Percentiles rank a stretch among this genome's conserved stretches.
Conservation (phyloP, 805 yeast genomes). For the Metschnikowia amazonensis region DNA sequence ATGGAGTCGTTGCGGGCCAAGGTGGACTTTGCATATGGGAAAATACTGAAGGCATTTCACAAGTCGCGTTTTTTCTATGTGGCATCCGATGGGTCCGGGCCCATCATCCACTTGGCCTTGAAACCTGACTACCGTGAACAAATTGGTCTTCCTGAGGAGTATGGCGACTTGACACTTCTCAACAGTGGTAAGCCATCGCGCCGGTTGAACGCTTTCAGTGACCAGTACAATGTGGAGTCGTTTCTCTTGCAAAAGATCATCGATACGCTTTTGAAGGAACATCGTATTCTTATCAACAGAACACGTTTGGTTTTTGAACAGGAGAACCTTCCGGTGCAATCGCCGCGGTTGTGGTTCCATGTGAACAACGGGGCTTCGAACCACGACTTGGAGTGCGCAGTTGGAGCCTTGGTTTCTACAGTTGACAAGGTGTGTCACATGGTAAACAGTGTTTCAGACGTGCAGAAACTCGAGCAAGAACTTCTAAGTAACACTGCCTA, state of each 20-base stretch:
- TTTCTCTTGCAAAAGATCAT: conserved; percentile 64
- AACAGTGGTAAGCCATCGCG: conserved; percentile 45
- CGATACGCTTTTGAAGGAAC: conserved; percentile 48
- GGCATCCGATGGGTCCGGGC: conserved; percentile 56
- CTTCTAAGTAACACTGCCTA: conserved; percentile 5
- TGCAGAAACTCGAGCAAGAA: conserved; percentile 27
- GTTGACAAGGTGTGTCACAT: conserved; percentile 22
- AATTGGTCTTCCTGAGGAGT: conserved; percentile 46
- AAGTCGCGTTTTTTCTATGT: conserved; percentile 44
- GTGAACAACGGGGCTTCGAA: conserved; percentile 27
- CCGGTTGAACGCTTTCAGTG: conserved; percentile 39
- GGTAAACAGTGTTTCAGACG: conserved; percentile 23
- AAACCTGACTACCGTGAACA: conserved; percentile 41
- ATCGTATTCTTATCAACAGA: conserved; percentile 60
- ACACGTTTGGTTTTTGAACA: conserved; percentile 62
- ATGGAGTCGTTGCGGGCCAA: conserved; percentile 39
- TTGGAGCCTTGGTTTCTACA: conserved; percentile 21
- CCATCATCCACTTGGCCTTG: conserved; percentile 66
- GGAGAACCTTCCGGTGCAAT: conserved; percentile 35
- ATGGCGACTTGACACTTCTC: conserved; percentile 45
- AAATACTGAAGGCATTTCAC: conserved; percentile 37
- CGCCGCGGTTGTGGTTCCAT: conserved; percentile 36
- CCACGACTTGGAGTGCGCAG: conserved; percentile 26
- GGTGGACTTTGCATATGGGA: conserved; percentile 33
- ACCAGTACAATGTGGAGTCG: conserved; percentile 49